Evolutionary conservation across 345 rosid genomes (phyloP).

Genomic region (Murraya paniculata): DNA sequence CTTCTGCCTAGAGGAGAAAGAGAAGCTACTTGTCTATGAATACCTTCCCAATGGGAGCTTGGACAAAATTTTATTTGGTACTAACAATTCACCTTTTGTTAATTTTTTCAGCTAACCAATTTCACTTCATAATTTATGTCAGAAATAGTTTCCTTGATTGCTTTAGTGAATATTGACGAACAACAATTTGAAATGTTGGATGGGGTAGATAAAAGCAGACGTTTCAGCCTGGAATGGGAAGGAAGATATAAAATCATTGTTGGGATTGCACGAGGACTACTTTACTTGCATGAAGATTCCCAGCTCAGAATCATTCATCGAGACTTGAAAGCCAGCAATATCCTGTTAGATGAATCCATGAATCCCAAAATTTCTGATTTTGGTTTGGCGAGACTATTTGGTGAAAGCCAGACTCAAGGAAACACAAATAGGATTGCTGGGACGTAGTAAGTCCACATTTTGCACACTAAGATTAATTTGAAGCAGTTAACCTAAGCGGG

Average conservation of each 20-base stretch:
- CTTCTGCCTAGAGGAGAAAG: constrained; percentile 37
- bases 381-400: constrained; percentile 32
- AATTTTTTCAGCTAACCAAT: not conserved
- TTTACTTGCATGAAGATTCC: constrained; percentile 31
- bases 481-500: no score
- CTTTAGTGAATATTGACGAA: not conserved
- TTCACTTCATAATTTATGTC: not conserved
- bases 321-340: constrained; percentile 31
- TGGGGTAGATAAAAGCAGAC: constrained; percentile 11
- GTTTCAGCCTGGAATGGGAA: constrained; percentile 21
- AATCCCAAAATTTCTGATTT: constrained; percentile 34
- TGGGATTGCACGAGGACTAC: constrained; percentile 25
- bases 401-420: constrained; percentile 28
- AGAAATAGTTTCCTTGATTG: not conserved
- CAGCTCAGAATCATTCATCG: constrained; percentile 26
- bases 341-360: constrained; percentile 28
- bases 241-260: constrained; percentile 22
- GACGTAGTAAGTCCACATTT: constrained; percentile 30
- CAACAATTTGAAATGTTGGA: constrained; percentile 2
- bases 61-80: constrained; percentile 43
- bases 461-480: not conserved
- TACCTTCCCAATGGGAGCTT: constrained; percentile 42
- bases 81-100: not conserved
- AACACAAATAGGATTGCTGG: constrained; percentile 26
- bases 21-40: constrained; percentile 47